Percentiles rank a stretch among this genome's conserved stretches.
phyloP scores from a whole-genome alignment of 441 rosid genomes.

The Omphalea diandra region DNA sequence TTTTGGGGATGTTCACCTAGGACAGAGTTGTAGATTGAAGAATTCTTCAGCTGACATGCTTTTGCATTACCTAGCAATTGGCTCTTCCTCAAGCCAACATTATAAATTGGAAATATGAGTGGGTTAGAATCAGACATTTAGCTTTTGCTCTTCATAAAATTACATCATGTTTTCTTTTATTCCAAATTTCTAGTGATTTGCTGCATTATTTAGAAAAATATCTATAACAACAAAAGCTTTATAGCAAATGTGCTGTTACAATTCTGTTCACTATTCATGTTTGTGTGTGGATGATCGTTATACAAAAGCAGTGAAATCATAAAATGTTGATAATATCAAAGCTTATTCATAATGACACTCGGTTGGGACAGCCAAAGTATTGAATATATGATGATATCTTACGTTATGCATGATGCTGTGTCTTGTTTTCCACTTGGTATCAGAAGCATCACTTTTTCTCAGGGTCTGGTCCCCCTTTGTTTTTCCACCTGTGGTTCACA shows the following conservation, averaged over 20 bases:
- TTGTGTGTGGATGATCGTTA: background rate
- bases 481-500: background rate
- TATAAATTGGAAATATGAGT: background rate
- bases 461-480: background rate
- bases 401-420: no score
- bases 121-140: background rate
- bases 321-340: background rate
- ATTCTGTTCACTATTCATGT: background rate
- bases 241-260: background rate
- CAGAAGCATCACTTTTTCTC: background rate
- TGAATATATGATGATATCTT: background rate
- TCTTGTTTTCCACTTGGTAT: no score
- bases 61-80: slow-evolving; percentile 48
- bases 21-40: slow-evolving; percentile 98
- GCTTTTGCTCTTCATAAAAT: background rate
- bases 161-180: slow-evolving; percentile 2
- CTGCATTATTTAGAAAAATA: background rate
- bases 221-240: background rate
- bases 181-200: background rate
- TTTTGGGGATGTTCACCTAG: slow-evolving; percentile 95
- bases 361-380: background rate
- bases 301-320: background rate
- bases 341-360: background rate
- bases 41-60: slow-evolving; percentile 61
- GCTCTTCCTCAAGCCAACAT: slow-evolving; percentile 20